phyloP scores from a whole-genome alignment of 352 stramenopile species.

The Phytophthora crassamura region DNA sequence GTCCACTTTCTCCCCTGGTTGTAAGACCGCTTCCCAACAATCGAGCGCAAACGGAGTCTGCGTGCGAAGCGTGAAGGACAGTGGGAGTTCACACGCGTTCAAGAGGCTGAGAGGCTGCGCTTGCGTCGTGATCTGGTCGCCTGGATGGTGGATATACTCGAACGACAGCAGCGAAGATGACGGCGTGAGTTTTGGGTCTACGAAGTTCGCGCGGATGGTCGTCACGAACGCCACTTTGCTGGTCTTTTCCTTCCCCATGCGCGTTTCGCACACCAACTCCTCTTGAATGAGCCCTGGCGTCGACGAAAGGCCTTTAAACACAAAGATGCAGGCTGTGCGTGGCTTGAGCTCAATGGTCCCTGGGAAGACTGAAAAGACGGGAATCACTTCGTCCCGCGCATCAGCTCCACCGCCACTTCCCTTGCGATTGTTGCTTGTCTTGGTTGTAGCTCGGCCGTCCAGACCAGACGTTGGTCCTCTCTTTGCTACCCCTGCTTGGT shows the following conservation, averaged over 20 bases:
- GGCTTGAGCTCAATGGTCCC: slow-evolving; percentile 93
- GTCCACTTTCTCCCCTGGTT: slow-evolving; percentile 75
- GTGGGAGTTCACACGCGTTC: slow-evolving; percentile 89
- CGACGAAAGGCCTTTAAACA: slow-evolving; percentile 89
- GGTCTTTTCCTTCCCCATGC: slow-evolving; percentile 93
- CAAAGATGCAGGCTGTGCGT: slow-evolving; percentile 93
- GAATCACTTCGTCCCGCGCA: slow-evolving; percentile 41
- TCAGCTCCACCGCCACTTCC: slow-evolving; percentile 19
- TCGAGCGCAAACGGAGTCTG: slow-evolving; percentile 93
- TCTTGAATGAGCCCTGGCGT: slow-evolving; percentile 74
- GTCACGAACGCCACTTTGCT: slow-evolving; percentile 89
- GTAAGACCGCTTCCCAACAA: slow-evolving; percentile 88
- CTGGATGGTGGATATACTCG: slow-evolving; percentile 88
- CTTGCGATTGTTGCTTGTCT: slow-evolving; percentile 29
- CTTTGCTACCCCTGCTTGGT: slow-evolving; percentile 25
- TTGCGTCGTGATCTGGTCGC: slow-evolving; percentile 65
- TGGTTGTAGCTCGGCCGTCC: slow-evolving; percentile 15
- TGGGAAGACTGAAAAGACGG: slow-evolving; percentile 92
- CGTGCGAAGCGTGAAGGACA: slow-evolving; percentile 92
- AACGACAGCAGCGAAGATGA: slow-evolving; percentile 83
- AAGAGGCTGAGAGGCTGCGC: slow-evolving; percentile 81
- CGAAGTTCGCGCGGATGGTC: slow-evolving; percentile 89
- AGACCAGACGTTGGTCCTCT: slow-evolving; percentile 19
- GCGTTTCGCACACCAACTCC: slow-evolving; percentile 91
- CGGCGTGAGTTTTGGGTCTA: slow-evolving; percentile 87